Conservation (phyloP, 2,329 filamentous ascomycete species). For the Zasmidium citrigriseum region DNA sequence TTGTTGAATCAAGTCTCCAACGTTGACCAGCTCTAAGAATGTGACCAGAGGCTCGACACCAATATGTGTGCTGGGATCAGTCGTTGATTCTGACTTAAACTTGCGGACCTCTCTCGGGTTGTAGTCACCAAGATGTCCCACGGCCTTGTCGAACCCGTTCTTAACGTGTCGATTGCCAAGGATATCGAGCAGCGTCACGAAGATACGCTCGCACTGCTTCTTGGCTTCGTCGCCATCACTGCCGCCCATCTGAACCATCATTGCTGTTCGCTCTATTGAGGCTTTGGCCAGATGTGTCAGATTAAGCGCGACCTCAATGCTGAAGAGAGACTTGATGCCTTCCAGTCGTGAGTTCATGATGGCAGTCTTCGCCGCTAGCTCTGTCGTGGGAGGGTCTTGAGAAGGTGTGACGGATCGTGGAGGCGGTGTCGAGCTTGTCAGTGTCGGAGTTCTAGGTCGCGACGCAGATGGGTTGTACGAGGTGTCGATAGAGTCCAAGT, state of each 20-base stretch:
- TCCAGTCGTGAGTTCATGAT: constrained; percentile 94
- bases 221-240: constrained; percentile 76
- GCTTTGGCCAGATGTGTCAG: constrained; percentile 87
- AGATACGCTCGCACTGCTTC: constrained; percentile 87
- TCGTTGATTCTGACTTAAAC: constrained; percentile 33
- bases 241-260: constrained; percentile 78
- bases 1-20: constrained; percentile 95
- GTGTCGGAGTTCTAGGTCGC: constrained; percentile 30
- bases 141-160: constrained; percentile 89
- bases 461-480: constrained; percentile 19
- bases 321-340: constrained; percentile 92
- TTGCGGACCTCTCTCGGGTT: constrained; percentile 81
- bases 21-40: constrained; percentile 96
- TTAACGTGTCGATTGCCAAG: constrained; percentile 86
- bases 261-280: constrained; percentile 79
- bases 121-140: constrained; percentile 86
- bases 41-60: constrained; percentile 90
- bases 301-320: constrained; percentile 89
- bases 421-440: constrained; percentile 22
- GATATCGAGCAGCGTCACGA: constrained; percentile 79
- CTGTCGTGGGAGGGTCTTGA: constrained; percentile 75
- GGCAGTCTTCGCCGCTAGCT: constrained; percentile 94
- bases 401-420: constrained; percentile 39
- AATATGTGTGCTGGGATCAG: constrained; percentile 10
- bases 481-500: constrained; percentile 31